Conservation (phyloP, 2,329 filamentous ascomycete species). For the Fusarium coicis region DNA sequence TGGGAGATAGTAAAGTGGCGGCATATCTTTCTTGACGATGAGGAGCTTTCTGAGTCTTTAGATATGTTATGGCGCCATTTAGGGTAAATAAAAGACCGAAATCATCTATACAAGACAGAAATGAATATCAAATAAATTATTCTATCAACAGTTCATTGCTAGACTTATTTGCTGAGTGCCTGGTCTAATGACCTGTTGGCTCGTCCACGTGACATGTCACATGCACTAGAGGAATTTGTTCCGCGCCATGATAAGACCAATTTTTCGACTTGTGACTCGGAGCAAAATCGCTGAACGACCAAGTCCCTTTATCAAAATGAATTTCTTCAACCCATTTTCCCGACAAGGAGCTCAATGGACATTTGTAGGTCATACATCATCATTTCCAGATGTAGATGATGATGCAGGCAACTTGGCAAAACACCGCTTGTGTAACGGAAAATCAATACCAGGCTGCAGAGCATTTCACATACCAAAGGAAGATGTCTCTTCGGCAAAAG, state of each 20-base stretch:
- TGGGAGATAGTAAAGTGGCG: neutral
- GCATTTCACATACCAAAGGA: constrained; percentile 62
- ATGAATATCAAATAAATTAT: neutral
- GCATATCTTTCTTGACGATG: neutral
- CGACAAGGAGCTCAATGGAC: constrained; percentile 56
- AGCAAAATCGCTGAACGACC: neutral
- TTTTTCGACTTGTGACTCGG: neutral
- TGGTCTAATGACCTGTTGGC: no score
- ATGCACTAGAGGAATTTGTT: neutral
- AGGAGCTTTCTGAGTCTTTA: neutral
- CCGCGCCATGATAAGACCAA: neutral
- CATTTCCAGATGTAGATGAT: constrained; percentile 63
- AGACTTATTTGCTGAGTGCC: neutral
- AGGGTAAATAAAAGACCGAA: no score
- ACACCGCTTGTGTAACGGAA: constrained; percentile 50
- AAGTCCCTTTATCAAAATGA: constrained; percentile 31
- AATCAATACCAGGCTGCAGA: constrained; percentile 66
- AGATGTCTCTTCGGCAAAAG: constrained; percentile 50
- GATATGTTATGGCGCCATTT: no score
- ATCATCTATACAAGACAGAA: no score
- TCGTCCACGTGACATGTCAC: constrained; percentile 19
- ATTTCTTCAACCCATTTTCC: constrained; percentile 29
- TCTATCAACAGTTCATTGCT: no score
- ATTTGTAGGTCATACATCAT: constrained; percentile 63
- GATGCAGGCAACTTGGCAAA: constrained; percentile 54